Percentiles rank a stretch among this genome's conserved stretches.
These are phyloP conservation scores for Fusarium sp. DNA, from an alignment of 2,329 filamentous ascomycete genomes.

Conservation along the genomic window DNA sequence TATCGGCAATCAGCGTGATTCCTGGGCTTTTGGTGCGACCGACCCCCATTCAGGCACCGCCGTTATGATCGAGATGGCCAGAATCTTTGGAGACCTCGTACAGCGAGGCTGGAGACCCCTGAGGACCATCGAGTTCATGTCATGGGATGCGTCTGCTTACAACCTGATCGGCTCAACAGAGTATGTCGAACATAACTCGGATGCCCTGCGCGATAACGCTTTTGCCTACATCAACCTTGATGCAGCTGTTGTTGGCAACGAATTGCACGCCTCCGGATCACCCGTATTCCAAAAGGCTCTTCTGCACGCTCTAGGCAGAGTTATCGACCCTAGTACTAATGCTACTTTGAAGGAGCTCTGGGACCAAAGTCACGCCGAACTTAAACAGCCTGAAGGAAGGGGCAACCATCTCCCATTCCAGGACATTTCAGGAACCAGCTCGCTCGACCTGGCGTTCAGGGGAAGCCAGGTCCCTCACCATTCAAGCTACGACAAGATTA, in stretches of 20 bases:
- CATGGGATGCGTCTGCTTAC: conserved; percentile 95
- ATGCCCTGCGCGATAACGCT: conserved; percentile 76
- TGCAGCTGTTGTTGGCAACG: conserved; percentile 77
- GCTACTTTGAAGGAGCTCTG: conserved; percentile 79
- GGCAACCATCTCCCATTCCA: conserved; percentile 93
- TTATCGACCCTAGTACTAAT: conserved; percentile 78
- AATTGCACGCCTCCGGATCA: conserved; percentile 82
- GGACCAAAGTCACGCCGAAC: conserved; percentile 69
- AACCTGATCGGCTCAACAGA: conserved; percentile 95
- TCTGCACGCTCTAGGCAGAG: conserved; percentile 76
- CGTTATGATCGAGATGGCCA: conserved; percentile 87
- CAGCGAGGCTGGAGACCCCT: conserved; percentile 86
- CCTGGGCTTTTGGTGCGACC: conserved; percentile 88
- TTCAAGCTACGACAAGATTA: conserved; percentile 89
- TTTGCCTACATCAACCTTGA: conserved; percentile 94
- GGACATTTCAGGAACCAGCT: conserved; percentile 87
- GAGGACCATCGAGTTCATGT: conserved; percentile 96
- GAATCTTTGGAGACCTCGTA: conserved; percentile 83
- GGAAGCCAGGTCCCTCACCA: conserved; percentile 76
- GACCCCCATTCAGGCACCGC: conserved; percentile 91
- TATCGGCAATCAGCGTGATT: conserved; percentile 92
- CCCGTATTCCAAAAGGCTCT: conserved; percentile 82
- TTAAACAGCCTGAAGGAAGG: conserved; percentile 77
- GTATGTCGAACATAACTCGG: conserved; percentile 87
- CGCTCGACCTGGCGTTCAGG: conserved; percentile 83